Conservation (phyloP, 2,329 filamentous ascomycete species). For the Seiridium cupressi region DNA sequence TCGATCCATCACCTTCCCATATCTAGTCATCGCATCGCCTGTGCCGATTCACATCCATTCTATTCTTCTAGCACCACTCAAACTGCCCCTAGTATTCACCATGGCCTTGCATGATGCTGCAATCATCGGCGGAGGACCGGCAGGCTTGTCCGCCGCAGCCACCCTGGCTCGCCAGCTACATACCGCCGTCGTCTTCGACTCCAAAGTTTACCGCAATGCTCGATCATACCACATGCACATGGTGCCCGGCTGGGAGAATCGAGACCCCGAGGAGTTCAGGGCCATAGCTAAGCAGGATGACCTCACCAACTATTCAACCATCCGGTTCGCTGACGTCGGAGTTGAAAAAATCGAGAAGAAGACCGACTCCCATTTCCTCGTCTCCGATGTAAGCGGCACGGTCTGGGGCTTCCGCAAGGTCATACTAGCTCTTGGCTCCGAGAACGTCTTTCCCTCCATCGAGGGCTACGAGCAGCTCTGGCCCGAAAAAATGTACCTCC, state of each 20-base stretch:
- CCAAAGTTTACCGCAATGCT: not conserved
- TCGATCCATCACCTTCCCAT: too few species aligned
- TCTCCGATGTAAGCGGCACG: slow-evolving; percentile 37
- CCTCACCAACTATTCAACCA: not conserved
- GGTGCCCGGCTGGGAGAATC: slow-evolving; percentile 1
- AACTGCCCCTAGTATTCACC: not conserved
- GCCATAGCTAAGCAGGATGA: not conserved
- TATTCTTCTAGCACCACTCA: not conserved
- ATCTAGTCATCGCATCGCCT: not conserved
- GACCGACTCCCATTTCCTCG: slow-evolving; percentile 19
- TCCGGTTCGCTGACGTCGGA: not conserved
- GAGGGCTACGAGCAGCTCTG: slow-evolving; percentile 55
- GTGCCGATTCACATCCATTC: not conserved
- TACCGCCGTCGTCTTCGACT: not conserved
- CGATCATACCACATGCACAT: slow-evolving; percentile 1
- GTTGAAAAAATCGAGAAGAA: not conserved
- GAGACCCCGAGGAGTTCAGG: not conserved
- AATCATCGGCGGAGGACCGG: slow-evolving; percentile 7
- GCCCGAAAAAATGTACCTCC: slow-evolving; percentile 45
- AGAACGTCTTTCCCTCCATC: slow-evolving; percentile 49
- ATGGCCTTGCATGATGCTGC: not conserved
- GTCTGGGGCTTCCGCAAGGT: slow-evolving; percentile 50
- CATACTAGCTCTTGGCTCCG: slow-evolving; percentile 52
- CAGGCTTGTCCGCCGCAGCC: not conserved
- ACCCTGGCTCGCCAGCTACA: slow-evolving; percentile 1